Conservation (phyloP, 2,329 filamentous ascomycete genomes). For the Whalleya microplaca region DNA sequence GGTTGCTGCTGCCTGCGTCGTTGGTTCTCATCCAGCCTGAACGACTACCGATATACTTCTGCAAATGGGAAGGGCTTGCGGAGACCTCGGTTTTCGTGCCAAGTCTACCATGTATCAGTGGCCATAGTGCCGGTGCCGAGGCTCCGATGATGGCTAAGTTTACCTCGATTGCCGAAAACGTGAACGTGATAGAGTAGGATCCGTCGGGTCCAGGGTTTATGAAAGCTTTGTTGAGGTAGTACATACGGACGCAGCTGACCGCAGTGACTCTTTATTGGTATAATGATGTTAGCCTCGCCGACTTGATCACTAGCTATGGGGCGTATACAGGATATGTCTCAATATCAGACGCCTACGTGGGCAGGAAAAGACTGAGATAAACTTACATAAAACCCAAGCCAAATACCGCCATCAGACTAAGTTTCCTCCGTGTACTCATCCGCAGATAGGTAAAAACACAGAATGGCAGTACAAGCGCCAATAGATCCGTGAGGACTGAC, state of each 20-base stretch:
- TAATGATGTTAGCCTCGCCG: constrained; percentile 1
- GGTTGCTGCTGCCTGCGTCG: constrained; percentile 7
- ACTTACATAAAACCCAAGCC: constrained; percentile 36
- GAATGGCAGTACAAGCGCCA: constrained; percentile 44
- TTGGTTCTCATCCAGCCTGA: constrained; percentile 23
- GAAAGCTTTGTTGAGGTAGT: constrained; percentile 30
- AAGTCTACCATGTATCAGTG: constrained; percentile 38
- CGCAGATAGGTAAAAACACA: constrained; percentile 45
- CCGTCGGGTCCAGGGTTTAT: constrained; percentile 28
- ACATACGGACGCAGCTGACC: constrained; percentile 34
- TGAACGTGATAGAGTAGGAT: constrained; percentile 37
- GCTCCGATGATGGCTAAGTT: constrained; percentile 45
- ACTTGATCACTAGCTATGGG: background rate
- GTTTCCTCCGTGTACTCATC: constrained; percentile 42
- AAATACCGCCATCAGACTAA: constrained; percentile 44
- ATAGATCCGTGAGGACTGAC: constrained; percentile 45
- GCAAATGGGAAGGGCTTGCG: constrained; percentile 25
- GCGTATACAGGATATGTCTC: no score
- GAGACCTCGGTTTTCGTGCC: constrained; percentile 26
- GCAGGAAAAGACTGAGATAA: background rate
- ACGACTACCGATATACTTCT: constrained; percentile 14
- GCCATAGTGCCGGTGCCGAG: constrained; percentile 43
- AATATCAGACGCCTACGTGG: no score
- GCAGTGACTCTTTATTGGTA: constrained; percentile 29
- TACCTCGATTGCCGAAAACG: constrained; percentile 39